Percentiles rank a stretch among this genome's conserved stretches.
Conservation (phyloP, 2,329 filamentous ascomycete genomes). For the Fusarium napiforme region DNA sequence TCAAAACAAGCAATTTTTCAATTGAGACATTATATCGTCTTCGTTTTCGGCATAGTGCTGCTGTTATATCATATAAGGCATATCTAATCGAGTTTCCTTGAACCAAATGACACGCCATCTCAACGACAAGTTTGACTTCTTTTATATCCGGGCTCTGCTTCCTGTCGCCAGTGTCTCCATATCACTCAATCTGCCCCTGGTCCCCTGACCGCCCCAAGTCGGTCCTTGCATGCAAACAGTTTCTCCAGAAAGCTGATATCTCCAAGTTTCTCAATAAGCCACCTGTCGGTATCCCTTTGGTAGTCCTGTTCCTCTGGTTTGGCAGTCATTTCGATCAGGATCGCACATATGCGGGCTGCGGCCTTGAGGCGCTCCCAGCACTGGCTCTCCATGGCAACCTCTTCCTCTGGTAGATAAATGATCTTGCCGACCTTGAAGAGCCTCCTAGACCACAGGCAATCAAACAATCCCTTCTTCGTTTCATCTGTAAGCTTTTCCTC, state of each 20-base stretch:
- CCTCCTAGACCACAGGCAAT: slow-evolving; percentile 36
- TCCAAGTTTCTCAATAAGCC: slow-evolving; percentile 41
- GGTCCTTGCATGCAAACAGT: slow-evolving; percentile 11
- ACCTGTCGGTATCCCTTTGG: slow-evolving; percentile 29
- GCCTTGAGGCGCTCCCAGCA: slow-evolving; percentile 44
- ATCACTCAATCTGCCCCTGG: background rate
- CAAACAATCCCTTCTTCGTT: slow-evolving; percentile 8
- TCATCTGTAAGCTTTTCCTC: slow-evolving; percentile 34
- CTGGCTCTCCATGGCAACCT: slow-evolving; percentile 31
- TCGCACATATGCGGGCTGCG: slow-evolving; percentile 42
- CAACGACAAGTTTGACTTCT: background rate
- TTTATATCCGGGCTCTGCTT: background rate
- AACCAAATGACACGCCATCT: background rate
- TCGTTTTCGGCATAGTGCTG: background rate
- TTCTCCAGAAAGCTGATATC: slow-evolving; percentile 43
- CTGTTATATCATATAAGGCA: background rate
- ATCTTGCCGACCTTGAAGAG: slow-evolving; percentile 41
- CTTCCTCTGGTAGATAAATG: slow-evolving; percentile 46
- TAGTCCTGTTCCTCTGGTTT: slow-evolving; percentile 31
- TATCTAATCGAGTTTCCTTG: background rate
- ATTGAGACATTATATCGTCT: background rate
- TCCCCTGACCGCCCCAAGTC: background rate
- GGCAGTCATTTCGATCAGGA: slow-evolving; percentile 43
- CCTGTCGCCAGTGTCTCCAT: background rate
- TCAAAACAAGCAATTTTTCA: background rate